These are phyloP conservation scores for Sarcodon sp. DNA, from an alignment of 768 basidiomycete species.

Conservation along the genomic window DNA sequence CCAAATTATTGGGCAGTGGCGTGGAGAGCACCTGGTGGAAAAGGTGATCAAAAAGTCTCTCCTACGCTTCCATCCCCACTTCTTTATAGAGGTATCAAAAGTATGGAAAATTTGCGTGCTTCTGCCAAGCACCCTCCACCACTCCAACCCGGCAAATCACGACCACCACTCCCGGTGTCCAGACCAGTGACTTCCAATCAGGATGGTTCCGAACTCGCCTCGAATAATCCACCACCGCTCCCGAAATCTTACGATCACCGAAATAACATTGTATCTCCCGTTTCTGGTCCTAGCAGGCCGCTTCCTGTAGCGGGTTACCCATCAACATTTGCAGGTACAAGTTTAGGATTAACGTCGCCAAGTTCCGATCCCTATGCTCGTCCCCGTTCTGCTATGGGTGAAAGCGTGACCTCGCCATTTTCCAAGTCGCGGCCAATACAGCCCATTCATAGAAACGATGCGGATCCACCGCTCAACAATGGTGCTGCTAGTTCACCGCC, in stretches of 20 bases:
- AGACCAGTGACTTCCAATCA: background rate
- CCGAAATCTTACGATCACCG: slow-evolving; percentile 6
- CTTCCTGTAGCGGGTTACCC: background rate
- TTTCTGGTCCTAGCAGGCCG: background rate
- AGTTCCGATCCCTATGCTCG: slow-evolving; percentile 46
- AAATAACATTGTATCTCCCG: slow-evolving; percentile 3
- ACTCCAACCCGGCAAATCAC: slow-evolving; percentile 3
- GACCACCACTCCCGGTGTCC: background rate
- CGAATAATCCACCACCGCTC: background rate
- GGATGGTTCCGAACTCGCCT: background rate
- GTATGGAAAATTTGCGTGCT: slow-evolving; percentile 41
- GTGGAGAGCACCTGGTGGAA: slow-evolving; percentile 33
- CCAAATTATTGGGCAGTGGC: slow-evolving; percentile 33
- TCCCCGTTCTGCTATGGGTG: slow-evolving; percentile 51
- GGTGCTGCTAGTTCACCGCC: background rate
- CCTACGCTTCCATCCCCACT: slow-evolving; percentile 18
- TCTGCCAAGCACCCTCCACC: slow-evolving; percentile 13
- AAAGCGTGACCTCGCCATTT: slow-evolving; percentile 22
- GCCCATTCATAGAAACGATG: background rate
- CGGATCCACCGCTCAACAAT: slow-evolving; percentile 3
- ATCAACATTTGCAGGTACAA: background rate
- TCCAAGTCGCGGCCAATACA: no score
- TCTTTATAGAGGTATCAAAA: slow-evolving; percentile 31
- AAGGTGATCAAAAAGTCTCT: slow-evolving; percentile 22
- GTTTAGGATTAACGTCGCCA: slow-evolving; percentile 21